A percentile compares a stretch with the other conserved stretches of the same genome.
These are phyloP conservation scores for Penicillium polonicum DNA, from an alignment of 2,329 filamentous ascomycete species.

Conservation along the genomic window DNA sequence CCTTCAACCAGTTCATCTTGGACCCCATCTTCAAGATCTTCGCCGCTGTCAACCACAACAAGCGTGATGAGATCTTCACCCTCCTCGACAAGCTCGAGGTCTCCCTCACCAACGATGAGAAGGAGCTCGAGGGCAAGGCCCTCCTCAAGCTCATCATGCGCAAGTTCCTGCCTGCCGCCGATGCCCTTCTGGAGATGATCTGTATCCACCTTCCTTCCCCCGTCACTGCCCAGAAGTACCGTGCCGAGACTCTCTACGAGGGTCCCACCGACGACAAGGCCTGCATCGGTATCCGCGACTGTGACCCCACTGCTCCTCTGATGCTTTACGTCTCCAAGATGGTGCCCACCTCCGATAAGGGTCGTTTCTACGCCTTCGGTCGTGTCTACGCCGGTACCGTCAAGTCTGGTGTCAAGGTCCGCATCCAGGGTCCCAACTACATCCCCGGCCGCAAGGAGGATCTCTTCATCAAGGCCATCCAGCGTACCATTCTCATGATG, in stretches of 20 bases:
- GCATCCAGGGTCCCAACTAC: conserved; percentile 99
- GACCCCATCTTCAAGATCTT: conserved; percentile 99
- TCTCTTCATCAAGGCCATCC: conserved; percentile 98
- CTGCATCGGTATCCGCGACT: conserved; percentile 96
- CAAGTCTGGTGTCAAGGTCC: conserved; percentile 96
- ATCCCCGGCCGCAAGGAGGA: conserved; percentile 97
- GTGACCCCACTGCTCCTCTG: conserved; percentile 94
- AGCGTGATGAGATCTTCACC: conserved; percentile 82
- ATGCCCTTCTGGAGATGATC: conserved; percentile 99
- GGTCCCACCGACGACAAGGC: conserved; percentile 89
- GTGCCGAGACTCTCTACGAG: conserved; percentile 98
- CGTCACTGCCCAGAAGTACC: conserved; percentile 93
- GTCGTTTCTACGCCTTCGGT: conserved; percentile 99
- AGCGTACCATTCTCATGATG: conserved; percentile 99
- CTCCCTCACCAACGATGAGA: conserved; percentile 84
- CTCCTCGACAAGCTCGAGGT: conserved; percentile 92
- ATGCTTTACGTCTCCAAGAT: conserved; percentile 99
- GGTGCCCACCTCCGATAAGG: conserved; percentile 99
- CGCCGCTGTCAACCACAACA: conserved; percentile 94
- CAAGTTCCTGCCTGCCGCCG: conserved; percentile 97
- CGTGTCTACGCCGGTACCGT: conserved; percentile 99
- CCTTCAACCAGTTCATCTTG: conserved; percentile 99
- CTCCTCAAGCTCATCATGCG: conserved; percentile 98
- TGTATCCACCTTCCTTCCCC: conserved; percentile 98
- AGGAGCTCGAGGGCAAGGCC: conserved; percentile 92